Evolutionary conservation across 2,329 filamentous ascomycete genomes (phyloP), one percentile per base, ranked within the genome.

Genomic region (Alternaria novae-zelandiae): DNA sequence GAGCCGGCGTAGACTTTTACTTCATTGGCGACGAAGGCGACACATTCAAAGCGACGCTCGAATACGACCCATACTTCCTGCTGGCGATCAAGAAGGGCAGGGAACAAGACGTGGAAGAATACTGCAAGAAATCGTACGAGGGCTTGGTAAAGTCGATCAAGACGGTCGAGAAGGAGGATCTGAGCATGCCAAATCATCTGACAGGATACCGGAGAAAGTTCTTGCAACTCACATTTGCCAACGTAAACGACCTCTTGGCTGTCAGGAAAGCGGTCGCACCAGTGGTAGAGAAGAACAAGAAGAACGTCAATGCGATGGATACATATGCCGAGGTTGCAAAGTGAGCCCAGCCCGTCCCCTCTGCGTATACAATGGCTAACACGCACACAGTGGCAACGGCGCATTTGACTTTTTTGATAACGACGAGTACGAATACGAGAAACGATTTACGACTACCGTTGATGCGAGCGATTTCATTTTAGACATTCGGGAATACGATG

Each of bases 401-500:
- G 91, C 91, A 67, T 95, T 97, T 78, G 96, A 99, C 83, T 90
- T 98, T 77, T 98, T 97, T 88, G 95, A 98, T 80, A 70, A 74
- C 49, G 89, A 92, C 79, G 92, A 95, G 87, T 87, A 92, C 87
- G 88, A 91, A 82, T 88, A 94, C 79, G 91, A 96, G 80, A 88
- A 87, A 90, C 89, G 90, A 87, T 85, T 86, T 83, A 94, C 90
- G 84, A 87, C 87, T 79, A 90, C 93, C 83, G 86, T 90, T 72
- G 94, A 98, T 81, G 94, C 95, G 63, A 97, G 94, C 86, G 95
- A 98, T 86, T 97, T 91, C 81, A 94, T 99, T 86, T 88, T 97
- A 83, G 96, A 99, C 87, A 97, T 99, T 80, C 90, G 96, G 86
- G 96, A 99, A 85, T 99, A 97, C 82, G 96, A 99, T 82, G 96